A percentile compares a stretch with the other conserved stretches of the same genome.
Evolutionary conservation across 176 grass and related monocot genomes (phyloP).

Genomic region (Panicum miliaceum): DNA sequence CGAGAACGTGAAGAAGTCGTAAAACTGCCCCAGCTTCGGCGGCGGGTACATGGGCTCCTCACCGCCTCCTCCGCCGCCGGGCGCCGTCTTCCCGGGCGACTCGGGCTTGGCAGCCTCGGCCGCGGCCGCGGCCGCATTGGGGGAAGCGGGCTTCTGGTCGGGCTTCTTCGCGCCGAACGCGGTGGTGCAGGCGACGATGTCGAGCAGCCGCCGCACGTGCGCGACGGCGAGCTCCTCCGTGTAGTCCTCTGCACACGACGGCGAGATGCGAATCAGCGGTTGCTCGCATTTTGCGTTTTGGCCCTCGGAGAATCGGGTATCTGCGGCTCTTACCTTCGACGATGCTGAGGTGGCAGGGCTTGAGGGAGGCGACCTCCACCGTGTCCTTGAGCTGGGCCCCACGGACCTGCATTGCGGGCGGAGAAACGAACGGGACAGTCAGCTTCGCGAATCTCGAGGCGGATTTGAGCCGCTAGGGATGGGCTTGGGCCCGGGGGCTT

Average conservation of each 20-base stretch:
- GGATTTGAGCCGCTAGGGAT: background rate
- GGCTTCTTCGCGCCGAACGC: slow-evolving; percentile 63
- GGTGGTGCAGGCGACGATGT: slow-evolving; percentile 88
- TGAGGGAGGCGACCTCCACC: slow-evolving; percentile 72
- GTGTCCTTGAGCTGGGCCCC: slow-evolving; percentile 75
- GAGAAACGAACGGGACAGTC: background rate
- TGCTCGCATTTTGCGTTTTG: background rate
- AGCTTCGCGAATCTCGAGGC: slow-evolving; percentile 29
- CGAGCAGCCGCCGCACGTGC: slow-evolving; percentile 79
- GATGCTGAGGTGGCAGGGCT: slow-evolving; percentile 79
- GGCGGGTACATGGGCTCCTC: slow-evolving; percentile 94
- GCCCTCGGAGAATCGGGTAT: background rate
- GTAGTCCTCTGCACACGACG: slow-evolving; percentile 67
- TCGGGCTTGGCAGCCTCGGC: slow-evolving; percentile 36
- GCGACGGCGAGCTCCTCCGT: slow-evolving; percentile 88
- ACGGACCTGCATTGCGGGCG: slow-evolving; percentile 55
- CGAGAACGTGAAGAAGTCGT: slow-evolving; percentile 98
- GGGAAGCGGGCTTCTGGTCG: slow-evolving; percentile 39
- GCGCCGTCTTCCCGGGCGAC: slow-evolving; percentile 38
- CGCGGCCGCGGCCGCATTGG: slow-evolving; percentile 30
- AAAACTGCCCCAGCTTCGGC: slow-evolving; percentile 87
- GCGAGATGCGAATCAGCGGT: background rate
- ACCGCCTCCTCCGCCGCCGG: slow-evolving; percentile 14
- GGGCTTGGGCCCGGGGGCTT: background rate
- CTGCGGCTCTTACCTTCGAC: slow-evolving; percentile 64